Conservation (phyloP, 2,329 filamentous ascomycete species). For the Penicillium sp. region DNA sequence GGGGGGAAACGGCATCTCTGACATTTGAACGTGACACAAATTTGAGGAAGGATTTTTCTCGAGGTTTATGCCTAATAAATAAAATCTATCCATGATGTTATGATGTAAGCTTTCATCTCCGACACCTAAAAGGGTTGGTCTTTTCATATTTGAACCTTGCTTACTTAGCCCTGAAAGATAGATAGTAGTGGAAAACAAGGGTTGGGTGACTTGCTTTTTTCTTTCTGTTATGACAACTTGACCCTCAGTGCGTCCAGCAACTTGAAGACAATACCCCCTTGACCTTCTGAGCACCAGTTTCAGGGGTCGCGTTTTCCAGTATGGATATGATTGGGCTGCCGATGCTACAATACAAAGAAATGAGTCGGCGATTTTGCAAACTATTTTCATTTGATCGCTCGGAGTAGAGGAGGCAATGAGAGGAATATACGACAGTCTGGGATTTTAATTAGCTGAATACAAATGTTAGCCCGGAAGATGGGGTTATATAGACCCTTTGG, state of each 20-base stretch:
- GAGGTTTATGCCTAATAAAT: neutral
- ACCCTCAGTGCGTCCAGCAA: constrained; percentile 52
- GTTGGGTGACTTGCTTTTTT: constrained; percentile 30
- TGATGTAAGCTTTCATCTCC: neutral
- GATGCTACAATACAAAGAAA: constrained; percentile 97
- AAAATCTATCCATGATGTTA: neutral
- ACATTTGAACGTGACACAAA: neutral
- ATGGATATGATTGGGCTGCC: constrained; percentile 87
- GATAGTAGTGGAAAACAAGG: constrained; percentile 36
- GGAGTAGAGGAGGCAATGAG: constrained; percentile 89
- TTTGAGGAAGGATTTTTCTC: neutral
- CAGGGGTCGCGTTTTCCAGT: constrained; percentile 62
- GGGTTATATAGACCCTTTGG: constrained; percentile 57
- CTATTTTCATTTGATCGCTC: constrained; percentile 81
- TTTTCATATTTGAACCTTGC: neutral
- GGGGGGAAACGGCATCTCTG: neutral
- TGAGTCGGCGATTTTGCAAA: constrained; percentile 90
- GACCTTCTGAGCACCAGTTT: constrained; percentile 65
- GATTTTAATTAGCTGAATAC: neutral
- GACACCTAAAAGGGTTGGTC: neutral
- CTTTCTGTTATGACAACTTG: constrained; percentile 50
- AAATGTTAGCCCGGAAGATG: neutral
- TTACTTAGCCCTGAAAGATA: constrained; percentile 37
- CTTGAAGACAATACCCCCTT: constrained; percentile 80
- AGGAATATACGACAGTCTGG: constrained; percentile 82